Conservation (phyloP, 345 rosid genomes). For the Carallia pectinifolia region DNA sequence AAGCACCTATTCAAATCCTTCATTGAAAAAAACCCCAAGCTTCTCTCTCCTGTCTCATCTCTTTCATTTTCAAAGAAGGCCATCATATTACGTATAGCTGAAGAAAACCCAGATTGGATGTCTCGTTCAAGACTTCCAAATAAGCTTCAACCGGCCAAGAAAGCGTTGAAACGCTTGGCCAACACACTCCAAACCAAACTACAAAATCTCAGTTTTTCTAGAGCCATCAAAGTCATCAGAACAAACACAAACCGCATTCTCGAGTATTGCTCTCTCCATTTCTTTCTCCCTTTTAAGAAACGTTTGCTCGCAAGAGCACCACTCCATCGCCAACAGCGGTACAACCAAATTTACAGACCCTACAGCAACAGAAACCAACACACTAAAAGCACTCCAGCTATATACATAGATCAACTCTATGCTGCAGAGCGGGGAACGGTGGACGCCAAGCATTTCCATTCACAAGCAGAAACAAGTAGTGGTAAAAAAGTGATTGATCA, state of each 20-base stretch:
- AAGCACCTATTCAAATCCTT: neutral
- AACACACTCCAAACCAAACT: slow-evolving; percentile 45
- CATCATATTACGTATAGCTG: neutral
- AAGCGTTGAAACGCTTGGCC: slow-evolving; percentile 58
- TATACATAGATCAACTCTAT: slow-evolving; percentile 51
- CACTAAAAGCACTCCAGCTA: slow-evolving; percentile 24
- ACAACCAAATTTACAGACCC: slow-evolving; percentile 17
- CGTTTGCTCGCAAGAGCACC: slow-evolving; percentile 30
- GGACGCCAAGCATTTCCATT: slow-evolving; percentile 13
- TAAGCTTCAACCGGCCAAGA: slow-evolving; percentile 63
- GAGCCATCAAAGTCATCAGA: slow-evolving; percentile 33
- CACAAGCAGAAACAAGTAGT: slow-evolving; percentile 31
- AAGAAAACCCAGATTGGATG: slow-evolving; percentile 27
- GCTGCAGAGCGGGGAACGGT: slow-evolving; percentile 2
- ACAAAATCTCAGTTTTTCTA: slow-evolving; percentile 35
- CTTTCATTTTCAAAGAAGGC: neutral
- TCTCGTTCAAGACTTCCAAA: slow-evolving; percentile 41
- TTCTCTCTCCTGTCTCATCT: neutral
- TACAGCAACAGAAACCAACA: slow-evolving; percentile 28
- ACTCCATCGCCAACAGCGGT: slow-evolving; percentile 8
- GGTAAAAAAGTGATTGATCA: slow-evolving; percentile 28
- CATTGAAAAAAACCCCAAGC: neutral
- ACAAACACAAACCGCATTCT: slow-evolving; percentile 39
- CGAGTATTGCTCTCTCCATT: slow-evolving; percentile 43
- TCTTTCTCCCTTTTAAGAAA: slow-evolving; percentile 43